These are phyloP conservation scores for Pyrenochaeta sp. DNA, from an alignment of 2,329 filamentous ascomycete genomes.

Conservation along the genomic window DNA sequence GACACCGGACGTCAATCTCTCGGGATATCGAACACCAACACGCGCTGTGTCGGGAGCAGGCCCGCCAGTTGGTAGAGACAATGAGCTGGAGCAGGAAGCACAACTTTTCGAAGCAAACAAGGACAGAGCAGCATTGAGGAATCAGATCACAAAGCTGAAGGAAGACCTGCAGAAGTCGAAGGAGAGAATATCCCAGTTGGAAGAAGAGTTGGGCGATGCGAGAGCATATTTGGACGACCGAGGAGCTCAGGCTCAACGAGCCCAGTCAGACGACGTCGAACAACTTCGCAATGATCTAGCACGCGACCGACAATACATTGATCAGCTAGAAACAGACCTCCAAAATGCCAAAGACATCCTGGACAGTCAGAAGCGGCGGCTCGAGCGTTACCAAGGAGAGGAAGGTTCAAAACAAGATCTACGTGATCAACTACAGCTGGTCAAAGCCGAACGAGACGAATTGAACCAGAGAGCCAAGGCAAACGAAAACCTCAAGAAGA, in stretches of 20 bases:
- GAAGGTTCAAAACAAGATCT: constrained; percentile 56
- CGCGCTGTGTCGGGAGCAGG: constrained; percentile 37
- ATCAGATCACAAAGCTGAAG: constrained; percentile 49
- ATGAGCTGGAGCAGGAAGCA: constrained; percentile 58
- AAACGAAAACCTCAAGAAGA: constrained; percentile 62
- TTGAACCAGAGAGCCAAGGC: constrained; percentile 58
- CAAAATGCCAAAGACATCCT: constrained; percentile 52
- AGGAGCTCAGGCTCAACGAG: constrained; percentile 45
- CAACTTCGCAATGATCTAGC: constrained; percentile 54
- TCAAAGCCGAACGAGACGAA: constrained; percentile 58
- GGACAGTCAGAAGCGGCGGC: constrained; percentile 56
- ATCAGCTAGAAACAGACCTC: constrained; percentile 57
- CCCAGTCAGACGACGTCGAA: constrained; percentile 52
- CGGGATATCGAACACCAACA: constrained; percentile 43
- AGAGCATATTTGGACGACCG: constrained; percentile 54
- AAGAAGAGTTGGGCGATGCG: constrained; percentile 58
- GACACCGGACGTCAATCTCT: constrained; percentile 40
- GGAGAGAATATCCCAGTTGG: constrained; percentile 53
- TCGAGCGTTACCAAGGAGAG: constrained; percentile 53
- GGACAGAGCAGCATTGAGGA: constrained; percentile 53
- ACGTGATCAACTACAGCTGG: constrained; percentile 59
- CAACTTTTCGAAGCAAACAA: constrained; percentile 58
- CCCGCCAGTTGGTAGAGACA: constrained; percentile 47
- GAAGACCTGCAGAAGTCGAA: constrained; percentile 53
- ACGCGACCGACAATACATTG: constrained; percentile 58